Conservation (phyloP, 1,139 yeast species). For the Candida frijolesensis region DNA sequence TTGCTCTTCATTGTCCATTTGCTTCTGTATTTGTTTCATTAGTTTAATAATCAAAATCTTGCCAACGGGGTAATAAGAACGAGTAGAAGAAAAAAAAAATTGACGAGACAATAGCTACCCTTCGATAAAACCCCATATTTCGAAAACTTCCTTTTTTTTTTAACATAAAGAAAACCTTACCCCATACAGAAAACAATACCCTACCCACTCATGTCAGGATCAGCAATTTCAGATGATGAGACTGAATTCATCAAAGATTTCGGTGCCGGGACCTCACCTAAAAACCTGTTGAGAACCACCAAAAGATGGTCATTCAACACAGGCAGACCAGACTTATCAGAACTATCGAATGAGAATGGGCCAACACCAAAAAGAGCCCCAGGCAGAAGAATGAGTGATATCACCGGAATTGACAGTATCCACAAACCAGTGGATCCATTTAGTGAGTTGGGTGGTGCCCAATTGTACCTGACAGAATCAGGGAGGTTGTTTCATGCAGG, state of each 20-base stretch:
- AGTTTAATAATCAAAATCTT: neutral
- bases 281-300: slow-evolving; percentile 36
- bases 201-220: slow-evolving; percentile 7
- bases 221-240: slow-evolving; percentile 24
- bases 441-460: slow-evolving; percentile 71
- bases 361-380: slow-evolving; percentile 10
- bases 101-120: neutral
- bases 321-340: slow-evolving; percentile 40
- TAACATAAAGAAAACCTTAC: neutral
- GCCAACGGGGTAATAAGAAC: neutral
- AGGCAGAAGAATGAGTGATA: slow-evolving; percentile 41
- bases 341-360: slow-evolving; percentile 30
- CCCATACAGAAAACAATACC: neutral
- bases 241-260: slow-evolving; percentile 42
- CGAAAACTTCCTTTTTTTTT: neutral
- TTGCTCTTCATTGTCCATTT: too few species aligned
- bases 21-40: too few species aligned
- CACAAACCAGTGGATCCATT: slow-evolving; percentile 53
- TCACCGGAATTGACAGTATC: slow-evolving; percentile 53
- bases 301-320: slow-evolving; percentile 49
- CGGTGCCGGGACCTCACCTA: slow-evolving; percentile 36
- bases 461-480: slow-evolving; percentile 84
- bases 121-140: neutral
- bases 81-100: neutral
- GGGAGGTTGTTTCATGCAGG: slow-evolving; percentile 96